Evolutionary conservation across 768 basidiomycete species (phyloP).

Genomic region (Rhodotorula toruloides): DNA sequence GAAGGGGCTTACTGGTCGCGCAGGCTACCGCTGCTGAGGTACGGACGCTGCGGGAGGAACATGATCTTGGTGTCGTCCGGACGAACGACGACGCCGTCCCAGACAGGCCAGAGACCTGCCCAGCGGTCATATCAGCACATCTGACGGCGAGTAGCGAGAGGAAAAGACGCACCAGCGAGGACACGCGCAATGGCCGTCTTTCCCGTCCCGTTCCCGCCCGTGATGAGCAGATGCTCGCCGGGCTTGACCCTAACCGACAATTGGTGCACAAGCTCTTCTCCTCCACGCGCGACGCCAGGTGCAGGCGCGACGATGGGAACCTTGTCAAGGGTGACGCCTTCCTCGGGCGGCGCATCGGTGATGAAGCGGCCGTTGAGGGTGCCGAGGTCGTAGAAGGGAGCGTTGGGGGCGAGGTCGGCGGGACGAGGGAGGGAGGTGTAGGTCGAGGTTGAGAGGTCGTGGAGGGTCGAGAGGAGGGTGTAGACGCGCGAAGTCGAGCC

Average conservation of each 20-base stretch:
- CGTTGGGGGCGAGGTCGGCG: slow-evolving; percentile 46
- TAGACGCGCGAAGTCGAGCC: slow-evolving; percentile 87
- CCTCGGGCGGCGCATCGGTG: slow-evolving; percentile 1
- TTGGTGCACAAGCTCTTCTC: slow-evolving; percentile 61
- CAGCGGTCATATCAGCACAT: too few relatives aligned
- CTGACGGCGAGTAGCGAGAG: too few relatives aligned
- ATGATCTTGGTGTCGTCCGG: slow-evolving; percentile 54
- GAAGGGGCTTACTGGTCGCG: slow-evolving; percentile 63
- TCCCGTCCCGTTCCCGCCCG: slow-evolving; percentile 57
- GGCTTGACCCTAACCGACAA: slow-evolving; percentile 59
- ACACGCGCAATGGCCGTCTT: slow-evolving; percentile 54
- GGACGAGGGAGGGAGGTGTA: slow-evolving; percentile 52
- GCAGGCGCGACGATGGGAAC: slow-evolving; percentile 51
- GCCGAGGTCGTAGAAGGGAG: slow-evolving; percentile 58
- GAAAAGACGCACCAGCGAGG: slow-evolving; percentile 56
- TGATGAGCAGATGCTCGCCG: slow-evolving; percentile 88
- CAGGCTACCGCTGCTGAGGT: slow-evolving; percentile 80
- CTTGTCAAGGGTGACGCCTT: slow-evolving; percentile 44
- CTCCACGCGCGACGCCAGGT: slow-evolving; percentile 47
- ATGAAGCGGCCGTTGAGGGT: slow-evolving; percentile 58
- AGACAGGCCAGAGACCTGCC: slow-evolving; percentile 63
- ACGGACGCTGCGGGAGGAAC: slow-evolving; percentile 84
- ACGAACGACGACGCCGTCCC: slow-evolving; percentile 49
- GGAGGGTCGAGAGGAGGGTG: slow-evolving; percentile 75
- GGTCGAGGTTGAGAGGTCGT: slow-evolving; percentile 56